Evolutionary conservation across 495 filamentous ascomycete species (phyloP), one percentile per base, ranked within the genome.

Genomic region (Neurospora sp.): DNA sequence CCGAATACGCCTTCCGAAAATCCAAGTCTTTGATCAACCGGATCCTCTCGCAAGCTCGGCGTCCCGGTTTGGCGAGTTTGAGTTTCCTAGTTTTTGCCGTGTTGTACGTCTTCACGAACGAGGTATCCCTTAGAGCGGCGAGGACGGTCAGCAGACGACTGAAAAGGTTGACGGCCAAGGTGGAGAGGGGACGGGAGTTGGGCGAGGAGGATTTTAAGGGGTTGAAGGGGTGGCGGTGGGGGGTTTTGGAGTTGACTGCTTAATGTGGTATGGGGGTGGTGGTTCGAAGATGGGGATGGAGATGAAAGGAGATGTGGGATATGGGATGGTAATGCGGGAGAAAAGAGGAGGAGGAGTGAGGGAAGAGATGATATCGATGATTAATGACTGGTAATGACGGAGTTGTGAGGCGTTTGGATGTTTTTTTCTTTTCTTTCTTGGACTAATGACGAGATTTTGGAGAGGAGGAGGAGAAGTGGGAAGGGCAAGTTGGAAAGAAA

Each of bases 71-170:
- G 9, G 83, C 83, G 4, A 84, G 82, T 3, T 41, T 86, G n/a
- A 81, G 84, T 31, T 83, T 84, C 73, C 81, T 86, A 27, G 84
- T 86, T 12, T 81, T 86, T 69, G 80, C 84, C 39, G 80, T 83
- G 11, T 72, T 86, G 42, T 86, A 85, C 72, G 79, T 86, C 39
- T 86, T 86, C 42, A 77, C 82, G 77, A 84, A 82, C 74, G 85
- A 86, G 74, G 85, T 86, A 2, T 79, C 83, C 40, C 72, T 86
- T 37, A 81, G 84, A 16, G 82, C 84, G 5, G 83, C 80, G 14
- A 76, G 79, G 73, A 84, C 82, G 5, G 76, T 85, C 11, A 76
- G 78, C 20, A 83, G 81, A 72, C 72, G 83, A 20, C 70, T 86
- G n/a, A 83, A 82, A 75, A 77, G 78, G 54, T 79, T 86, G 11